Evolutionary conservation across 129 eudicot species (phyloP).

Genomic region (Escallonia herrerae): DNA sequence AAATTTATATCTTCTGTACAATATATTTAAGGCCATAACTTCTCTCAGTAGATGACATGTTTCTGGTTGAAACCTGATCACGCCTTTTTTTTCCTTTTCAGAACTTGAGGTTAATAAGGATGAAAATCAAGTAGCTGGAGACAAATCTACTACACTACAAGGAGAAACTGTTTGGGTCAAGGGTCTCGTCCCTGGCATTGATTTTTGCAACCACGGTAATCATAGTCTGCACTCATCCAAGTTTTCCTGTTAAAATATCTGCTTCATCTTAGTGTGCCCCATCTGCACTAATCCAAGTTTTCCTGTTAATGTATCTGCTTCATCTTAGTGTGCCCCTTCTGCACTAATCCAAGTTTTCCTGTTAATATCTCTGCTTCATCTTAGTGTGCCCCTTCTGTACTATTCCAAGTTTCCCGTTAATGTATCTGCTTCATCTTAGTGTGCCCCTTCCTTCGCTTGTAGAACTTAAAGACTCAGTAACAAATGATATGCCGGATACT

Average conservation of each 20-base stretch:
- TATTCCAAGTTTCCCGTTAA: background rate
- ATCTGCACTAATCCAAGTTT: background rate
- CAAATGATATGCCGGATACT: too few species aligned
- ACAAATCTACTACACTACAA: constrained; percentile 25
- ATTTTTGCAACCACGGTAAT: constrained; percentile 97
- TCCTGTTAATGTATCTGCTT: background rate
- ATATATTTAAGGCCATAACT: background rate
- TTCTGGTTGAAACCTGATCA: background rate
- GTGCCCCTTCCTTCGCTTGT: background rate
- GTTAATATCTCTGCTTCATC: background rate
- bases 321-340: background rate
- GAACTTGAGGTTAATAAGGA: constrained; percentile 22
- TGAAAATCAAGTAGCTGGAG: constrained; percentile 25
- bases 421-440: background rate
- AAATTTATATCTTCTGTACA: background rate
- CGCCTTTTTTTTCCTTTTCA: constrained; percentile 18
- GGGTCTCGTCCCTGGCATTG: constrained; percentile 98
- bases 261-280: background rate
- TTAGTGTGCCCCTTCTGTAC: background rate
- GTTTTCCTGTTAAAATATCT: background rate
- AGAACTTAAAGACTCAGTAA: background rate
- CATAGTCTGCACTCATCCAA: background rate
- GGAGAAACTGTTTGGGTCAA: constrained; percentile 79
- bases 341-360: too few species aligned
- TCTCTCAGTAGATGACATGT: background rate